Evolutionary conservation across 257 asterid genomes (phyloP), one percentile per base, ranked within the genome.

Genomic region (Handroanthus guayacan): DNA sequence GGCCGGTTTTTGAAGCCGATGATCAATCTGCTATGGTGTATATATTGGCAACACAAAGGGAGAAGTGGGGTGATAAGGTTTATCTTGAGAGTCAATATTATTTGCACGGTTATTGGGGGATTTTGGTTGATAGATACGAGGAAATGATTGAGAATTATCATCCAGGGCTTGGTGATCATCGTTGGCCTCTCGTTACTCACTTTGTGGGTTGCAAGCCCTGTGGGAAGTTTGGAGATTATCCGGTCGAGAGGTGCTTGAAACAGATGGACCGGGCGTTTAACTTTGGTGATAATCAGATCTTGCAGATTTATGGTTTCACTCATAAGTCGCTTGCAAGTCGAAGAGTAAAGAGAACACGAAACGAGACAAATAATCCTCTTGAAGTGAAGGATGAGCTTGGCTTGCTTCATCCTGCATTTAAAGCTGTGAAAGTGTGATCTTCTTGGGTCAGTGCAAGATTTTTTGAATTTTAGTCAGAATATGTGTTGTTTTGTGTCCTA

Each of bases 181-280:
- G 92, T 43, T 87, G 92, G 92, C 92, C 92, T 0, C 79, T 87
- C 1, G 88, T 87, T 18, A 87, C 92, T 38, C 92, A 87, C 75
- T 87, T 87, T 72, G 92, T 87, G 50, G 92, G 92, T 5, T 87
- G 92, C 76, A 87, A 87, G 80, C 92, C 90, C 17, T 87, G 92
- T 80, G 86, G 85, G 83, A 87, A 83, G 57, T 85, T 87, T 1
- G 88, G 90, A 4, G 92, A 87, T 79, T 81, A 87, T 78, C 82
- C 90, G 1, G 90, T 86, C 0, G 92, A 85, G 83, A 83, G 88
- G 67, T 87, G 92, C 67, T 83, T 87, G 84, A 87, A 74, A 36
- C 89, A 87, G 66, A 87, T 87, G 92, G 92, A 87, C 34, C 82
- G 92, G 0, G 90, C 92, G 0, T 85, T 85, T 41, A 81, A 87